Evolutionary conservation across 805 yeast species (phyloP).

Genomic region (Pichia cephalocereana): DNA sequence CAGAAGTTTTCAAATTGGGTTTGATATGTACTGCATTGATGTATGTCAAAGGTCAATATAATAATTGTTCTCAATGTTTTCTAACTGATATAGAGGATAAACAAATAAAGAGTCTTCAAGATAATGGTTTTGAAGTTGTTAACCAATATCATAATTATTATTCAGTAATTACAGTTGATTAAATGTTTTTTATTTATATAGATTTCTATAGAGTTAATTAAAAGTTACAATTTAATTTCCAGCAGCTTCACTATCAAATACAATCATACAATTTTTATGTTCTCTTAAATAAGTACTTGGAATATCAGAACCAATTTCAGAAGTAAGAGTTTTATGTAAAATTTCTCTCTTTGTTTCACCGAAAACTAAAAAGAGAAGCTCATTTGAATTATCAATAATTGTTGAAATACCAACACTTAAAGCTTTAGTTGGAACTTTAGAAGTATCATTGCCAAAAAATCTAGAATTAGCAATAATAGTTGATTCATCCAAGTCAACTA

Average conservation of each 20-base stretch:
- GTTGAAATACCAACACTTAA: constrained; percentile 51
- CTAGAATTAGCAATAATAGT: constrained; percentile 47
- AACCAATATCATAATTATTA: constrained; percentile 10
- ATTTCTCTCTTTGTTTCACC: constrained; percentile 40
- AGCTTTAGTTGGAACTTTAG: constrained; percentile 43
- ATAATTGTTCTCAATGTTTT: constrained; percentile 7
- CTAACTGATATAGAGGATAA: constrained; percentile 6
- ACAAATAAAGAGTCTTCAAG: constrained; percentile 9
- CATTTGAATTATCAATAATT: constrained; percentile 44
- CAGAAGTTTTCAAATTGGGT: constrained; percentile 47
- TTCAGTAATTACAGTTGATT: constrained; percentile 2
- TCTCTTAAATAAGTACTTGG: constrained; percentile 45
- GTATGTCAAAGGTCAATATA: constrained; percentile 28
- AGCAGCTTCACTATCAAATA: constrained; percentile 39
- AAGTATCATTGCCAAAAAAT: constrained; percentile 37
- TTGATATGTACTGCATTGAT: constrained; percentile 48
- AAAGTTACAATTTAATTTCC: too few relatives aligned
- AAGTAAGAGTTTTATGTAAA: constrained; percentile 35
- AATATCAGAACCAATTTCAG: constrained; percentile 30
- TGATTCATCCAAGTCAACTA: constrained; percentile 36
- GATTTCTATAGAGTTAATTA: too few relatives aligned
- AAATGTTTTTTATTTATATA: background rate
- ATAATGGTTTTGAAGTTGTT: constrained; percentile 12
- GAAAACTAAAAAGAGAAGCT: constrained; percentile 41
- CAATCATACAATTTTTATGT: constrained; percentile 35